These are phyloP conservation scores for Cinnamomum chago DNA, from an alignment of 164 flowering plant species.

Conservation along the genomic window DNA sequence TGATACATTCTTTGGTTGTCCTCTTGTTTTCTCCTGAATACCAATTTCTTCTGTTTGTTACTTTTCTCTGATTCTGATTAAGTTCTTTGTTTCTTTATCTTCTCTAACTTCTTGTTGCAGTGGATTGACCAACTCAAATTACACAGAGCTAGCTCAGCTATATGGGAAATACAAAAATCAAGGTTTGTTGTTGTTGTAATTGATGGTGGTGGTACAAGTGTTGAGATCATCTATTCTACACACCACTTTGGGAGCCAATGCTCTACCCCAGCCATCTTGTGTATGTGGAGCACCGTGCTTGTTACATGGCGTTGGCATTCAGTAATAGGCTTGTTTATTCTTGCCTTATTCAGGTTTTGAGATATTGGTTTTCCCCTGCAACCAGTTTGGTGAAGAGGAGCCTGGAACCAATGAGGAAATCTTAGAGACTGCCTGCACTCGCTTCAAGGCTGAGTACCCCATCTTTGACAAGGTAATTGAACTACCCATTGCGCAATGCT, in stretches of 20 bases:
- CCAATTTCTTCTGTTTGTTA: background rate
- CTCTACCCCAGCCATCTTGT: background rate
- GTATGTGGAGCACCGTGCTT: background rate
- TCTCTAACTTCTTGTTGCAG: constrained; percentile 33
- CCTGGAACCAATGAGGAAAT: constrained; percentile 83
- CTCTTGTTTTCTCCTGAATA: background rate
- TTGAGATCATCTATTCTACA: background rate
- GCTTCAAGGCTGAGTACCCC: constrained; percentile 84
- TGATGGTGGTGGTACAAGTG: background rate
- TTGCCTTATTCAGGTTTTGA: constrained; percentile 53
- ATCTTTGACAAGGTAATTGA: constrained; percentile 72
- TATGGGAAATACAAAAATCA: constrained; percentile 71
- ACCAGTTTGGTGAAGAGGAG: constrained; percentile 82
- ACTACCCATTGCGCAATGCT: background rate
- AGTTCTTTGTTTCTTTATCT: background rate
- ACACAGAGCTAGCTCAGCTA: constrained; percentile 62
- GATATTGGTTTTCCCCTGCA: constrained; percentile 92
- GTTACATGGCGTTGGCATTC: background rate
- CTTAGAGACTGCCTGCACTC: constrained; percentile 67
- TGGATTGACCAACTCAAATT: constrained; percentile 81
- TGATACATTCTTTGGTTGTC: background rate
- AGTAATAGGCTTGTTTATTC: background rate
- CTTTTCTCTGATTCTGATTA: background rate
- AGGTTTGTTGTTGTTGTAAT: constrained; percentile 34
- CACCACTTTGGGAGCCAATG: background rate